These are phyloP conservation scores for Vigna reflexopilosa DNA, from an alignment of 306 rosid species.

Conservation along the genomic window DNA sequence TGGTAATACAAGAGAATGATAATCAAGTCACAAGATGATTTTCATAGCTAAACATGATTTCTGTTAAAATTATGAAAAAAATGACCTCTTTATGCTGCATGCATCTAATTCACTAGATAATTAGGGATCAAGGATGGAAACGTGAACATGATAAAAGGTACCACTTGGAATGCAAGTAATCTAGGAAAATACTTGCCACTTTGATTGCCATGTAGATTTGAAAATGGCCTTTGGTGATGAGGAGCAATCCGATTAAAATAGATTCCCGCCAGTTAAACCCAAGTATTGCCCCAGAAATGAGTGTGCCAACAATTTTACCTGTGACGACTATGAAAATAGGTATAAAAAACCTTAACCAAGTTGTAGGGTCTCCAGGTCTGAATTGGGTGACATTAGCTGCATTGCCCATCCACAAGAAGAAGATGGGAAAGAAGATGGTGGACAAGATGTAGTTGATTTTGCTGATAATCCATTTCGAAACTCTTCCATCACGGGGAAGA, in stretches of 20 bases:
- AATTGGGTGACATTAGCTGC: slow-evolving; percentile 61
- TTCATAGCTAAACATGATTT: slow-evolving; percentile 31
- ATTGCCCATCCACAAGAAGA: slow-evolving; percentile 95
- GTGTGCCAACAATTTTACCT: slow-evolving; percentile 78
- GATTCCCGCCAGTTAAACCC: slow-evolving; percentile 93
- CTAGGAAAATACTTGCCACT: slow-evolving; percentile 59
- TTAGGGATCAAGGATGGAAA: too few species aligned
- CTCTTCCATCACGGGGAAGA: slow-evolving; percentile 82
- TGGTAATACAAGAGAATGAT: slow-evolving; percentile 25
- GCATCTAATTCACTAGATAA: too few species aligned
- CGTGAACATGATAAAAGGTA: too few species aligned
- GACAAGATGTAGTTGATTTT: slow-evolving; percentile 75
- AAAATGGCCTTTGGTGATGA: slow-evolving; percentile 87
- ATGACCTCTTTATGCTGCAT: too few species aligned
- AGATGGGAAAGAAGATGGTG: slow-evolving; percentile 75
- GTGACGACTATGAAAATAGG: slow-evolving; percentile 51
- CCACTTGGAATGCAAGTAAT: not conserved
- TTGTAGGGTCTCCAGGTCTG: slow-evolving; percentile 35
- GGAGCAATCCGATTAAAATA: slow-evolving; percentile 81
- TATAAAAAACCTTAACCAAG: slow-evolving; percentile 63
- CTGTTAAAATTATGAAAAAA: slow-evolving; percentile 1
- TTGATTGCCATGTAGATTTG: slow-evolving; percentile 84
- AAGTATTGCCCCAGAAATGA: slow-evolving; percentile 65
- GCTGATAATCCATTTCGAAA: slow-evolving; percentile 79
- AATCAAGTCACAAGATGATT: slow-evolving; percentile 32